Percentiles rank a stretch among this genome's conserved stretches.
Evolutionary conservation across 31 red algal species (phyloP).

Genomic region (Endocladia muricata): DNA sequence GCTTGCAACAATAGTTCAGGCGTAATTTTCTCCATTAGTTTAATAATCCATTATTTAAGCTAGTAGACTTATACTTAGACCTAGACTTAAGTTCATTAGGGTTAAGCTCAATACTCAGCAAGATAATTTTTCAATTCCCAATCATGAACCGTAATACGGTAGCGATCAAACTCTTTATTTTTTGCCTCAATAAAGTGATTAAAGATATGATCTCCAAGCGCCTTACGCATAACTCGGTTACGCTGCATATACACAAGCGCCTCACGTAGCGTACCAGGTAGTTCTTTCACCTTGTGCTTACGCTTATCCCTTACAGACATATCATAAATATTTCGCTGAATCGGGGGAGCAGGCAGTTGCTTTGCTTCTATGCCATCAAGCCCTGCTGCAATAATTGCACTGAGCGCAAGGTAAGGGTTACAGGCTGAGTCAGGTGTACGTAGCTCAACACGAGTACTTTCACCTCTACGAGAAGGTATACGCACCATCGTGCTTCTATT

Average conservation of each 20-base stretch:
- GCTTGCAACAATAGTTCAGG: no score
- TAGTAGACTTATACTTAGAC: no score
- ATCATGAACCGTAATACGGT: background rate
- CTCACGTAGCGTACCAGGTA: background rate
- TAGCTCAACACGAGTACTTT: constrained; percentile 7
- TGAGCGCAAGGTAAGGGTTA: constrained; percentile 5
- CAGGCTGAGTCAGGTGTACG: background rate
- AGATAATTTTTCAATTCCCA: constrained; percentile 4
- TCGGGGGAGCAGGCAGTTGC: background rate
- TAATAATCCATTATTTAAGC: no score
- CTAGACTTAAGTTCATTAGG: no score
- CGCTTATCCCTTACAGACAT: background rate
- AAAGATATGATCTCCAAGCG: constrained; percentile 2
- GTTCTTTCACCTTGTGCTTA: background rate
- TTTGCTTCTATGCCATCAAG: background rate
- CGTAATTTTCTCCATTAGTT: no score
- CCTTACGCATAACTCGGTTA: background rate
- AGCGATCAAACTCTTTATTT: background rate
- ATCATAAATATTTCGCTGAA: background rate
- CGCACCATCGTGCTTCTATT: constrained; percentile 9
- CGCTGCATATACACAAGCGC: background rate
- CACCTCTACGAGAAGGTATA: background rate
- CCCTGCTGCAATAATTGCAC: background rate
- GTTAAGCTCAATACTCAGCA: background rate
- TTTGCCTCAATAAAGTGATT: constrained; percentile 1